phyloP scores from a whole-genome alignment of 169 alveolate species.

The Blepharisma undulans region DNA sequence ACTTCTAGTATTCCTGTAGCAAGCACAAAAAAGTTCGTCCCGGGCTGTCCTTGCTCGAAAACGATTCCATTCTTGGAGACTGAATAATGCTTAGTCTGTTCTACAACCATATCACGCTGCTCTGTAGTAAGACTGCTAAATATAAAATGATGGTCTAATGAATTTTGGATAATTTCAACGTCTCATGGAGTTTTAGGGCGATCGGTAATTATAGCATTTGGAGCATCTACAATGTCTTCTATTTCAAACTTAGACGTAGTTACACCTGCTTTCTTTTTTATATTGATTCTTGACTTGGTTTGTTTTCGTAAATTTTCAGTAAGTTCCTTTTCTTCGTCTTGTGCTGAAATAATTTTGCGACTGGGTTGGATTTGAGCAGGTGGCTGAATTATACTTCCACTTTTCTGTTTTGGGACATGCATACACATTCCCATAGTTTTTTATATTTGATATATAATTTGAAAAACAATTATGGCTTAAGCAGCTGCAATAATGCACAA shows the following conservation, averaged over 20 bases:
- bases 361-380: background rate
- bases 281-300: background rate
- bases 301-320: background rate
- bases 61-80: background rate
- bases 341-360: background rate
- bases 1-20: constrained; percentile 15
- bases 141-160: background rate
- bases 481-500: background rate
- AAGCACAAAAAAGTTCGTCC: background rate
- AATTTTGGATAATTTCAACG: background rate
- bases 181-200: background rate
- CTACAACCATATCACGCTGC: background rate
- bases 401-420: background rate
- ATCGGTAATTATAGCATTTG: background rate
- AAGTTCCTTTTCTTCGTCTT: background rate
- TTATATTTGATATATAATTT: background rate
- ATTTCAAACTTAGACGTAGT: background rate
- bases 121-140: background rate
- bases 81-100: background rate
- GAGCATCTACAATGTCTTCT: background rate
- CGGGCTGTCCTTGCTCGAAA: constrained; percentile 16
- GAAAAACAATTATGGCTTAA: background rate
- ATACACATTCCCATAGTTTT: background rate
- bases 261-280: background rate
- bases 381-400: background rate